A percentile compares a stretch with the other conserved stretches of the same genome.
Evolutionary conservation across 1,284 basidiomycete genomes (phyloP).

Genomic region (Cryptococcus deneoformans): DNA sequence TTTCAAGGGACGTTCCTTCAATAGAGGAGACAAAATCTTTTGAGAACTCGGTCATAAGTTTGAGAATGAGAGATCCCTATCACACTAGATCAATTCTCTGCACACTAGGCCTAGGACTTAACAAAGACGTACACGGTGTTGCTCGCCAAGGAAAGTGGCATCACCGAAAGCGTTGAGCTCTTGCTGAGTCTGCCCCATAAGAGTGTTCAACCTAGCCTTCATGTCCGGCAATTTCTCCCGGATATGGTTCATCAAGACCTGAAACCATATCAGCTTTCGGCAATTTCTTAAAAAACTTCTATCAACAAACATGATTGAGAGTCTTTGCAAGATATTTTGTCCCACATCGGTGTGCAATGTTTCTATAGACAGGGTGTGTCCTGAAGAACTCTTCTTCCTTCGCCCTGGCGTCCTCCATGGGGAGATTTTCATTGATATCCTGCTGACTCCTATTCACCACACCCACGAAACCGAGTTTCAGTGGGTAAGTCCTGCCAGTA

Average conservation of each 20-base stretch:
- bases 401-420: conserved; percentile 77
- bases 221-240: conserved; percentile 98
- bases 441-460: conserved; percentile 97
- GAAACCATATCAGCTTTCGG: neutral
- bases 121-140: conserved; percentile 62
- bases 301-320: conserved; percentile 72
- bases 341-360: conserved; percentile 95
- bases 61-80: conserved; percentile 83
- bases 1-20: conserved; percentile 95
- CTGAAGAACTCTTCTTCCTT: conserved; percentile 92
- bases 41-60: conserved; percentile 99
- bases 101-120: neutral
- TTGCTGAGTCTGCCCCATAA: conserved; percentile 99
- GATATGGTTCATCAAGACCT: conserved; percentile 97
- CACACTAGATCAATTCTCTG: conserved; percentile 21
- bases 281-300: neutral
- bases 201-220: conserved; percentile 96
- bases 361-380: conserved; percentile 86
- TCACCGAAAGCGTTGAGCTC: conserved; percentile 97
- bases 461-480: conserved; percentile 97
- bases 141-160: conserved; percentile 86
- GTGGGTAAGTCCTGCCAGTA: conserved; percentile 92
- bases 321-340: conserved; percentile 94
- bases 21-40: conserved; percentile 97
- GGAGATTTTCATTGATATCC: conserved; percentile 90